Percentiles rank a stretch among this genome's conserved stretches.
phyloP scores from a whole-genome alignment of 2,329 filamentous ascomycete species.

The Phialophora macrospora region DNA sequence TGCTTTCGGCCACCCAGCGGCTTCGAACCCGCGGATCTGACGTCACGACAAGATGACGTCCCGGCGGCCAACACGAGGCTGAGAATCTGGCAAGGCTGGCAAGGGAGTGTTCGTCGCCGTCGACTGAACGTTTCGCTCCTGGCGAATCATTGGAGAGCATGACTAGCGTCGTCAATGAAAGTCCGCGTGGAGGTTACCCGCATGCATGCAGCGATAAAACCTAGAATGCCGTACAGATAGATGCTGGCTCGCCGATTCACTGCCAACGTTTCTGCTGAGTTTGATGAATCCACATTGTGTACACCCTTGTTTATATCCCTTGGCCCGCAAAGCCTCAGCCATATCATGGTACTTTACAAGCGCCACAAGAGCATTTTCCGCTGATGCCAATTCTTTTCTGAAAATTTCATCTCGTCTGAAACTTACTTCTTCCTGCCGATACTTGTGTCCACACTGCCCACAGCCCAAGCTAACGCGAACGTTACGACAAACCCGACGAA shows the following conservation, averaged over 20 bases:
- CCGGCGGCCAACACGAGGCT: not conserved
- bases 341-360: not conserved
- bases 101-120: not conserved
- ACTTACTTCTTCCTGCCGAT: constrained; percentile 63
- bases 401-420: constrained; percentile 3
- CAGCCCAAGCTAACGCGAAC: constrained; percentile 73
- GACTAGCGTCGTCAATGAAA: not conserved
- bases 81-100: not conserved
- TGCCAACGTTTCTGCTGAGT: not conserved
- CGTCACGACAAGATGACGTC: not conserved
- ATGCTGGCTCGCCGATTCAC: not conserved
- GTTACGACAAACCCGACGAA: constrained; percentile 74
- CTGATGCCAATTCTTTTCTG: not conserved
- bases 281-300: not conserved
- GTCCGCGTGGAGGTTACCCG: not conserved
- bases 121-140: not conserved
- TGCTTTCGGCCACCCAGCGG: not conserved
- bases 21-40: not conserved
- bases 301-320: not conserved
- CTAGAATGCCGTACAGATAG: not conserved
- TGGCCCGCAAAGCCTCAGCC: not conserved
- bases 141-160: not conserved
- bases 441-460: constrained; percentile 80
- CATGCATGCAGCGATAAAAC: not conserved
- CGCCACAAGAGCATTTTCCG: not conserved